Evolutionary conservation across 306 rosid species (phyloP).

Genomic region (Argentina anserina): DNA sequence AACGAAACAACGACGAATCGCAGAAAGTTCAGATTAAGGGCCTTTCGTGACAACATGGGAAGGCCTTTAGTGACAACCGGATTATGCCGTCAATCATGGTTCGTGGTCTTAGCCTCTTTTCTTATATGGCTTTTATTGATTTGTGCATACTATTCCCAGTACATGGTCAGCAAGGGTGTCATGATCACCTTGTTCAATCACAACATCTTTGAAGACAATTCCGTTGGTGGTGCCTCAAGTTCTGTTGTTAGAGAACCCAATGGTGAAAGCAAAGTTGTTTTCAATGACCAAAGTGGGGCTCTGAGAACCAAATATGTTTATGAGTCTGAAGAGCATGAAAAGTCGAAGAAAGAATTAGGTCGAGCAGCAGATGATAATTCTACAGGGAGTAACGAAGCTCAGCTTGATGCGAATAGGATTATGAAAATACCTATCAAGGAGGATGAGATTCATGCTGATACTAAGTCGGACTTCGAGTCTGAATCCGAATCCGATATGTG

Average conservation of each 20-base stretch:
- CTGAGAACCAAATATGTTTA: background rate
- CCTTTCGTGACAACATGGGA: slow-evolving; percentile 16
- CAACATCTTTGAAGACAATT: slow-evolving; percentile 1
- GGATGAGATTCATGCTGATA: background rate
- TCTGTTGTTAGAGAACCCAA: background rate
- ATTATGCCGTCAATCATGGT: slow-evolving; percentile 24
- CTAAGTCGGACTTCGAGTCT: background rate
- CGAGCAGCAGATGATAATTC: background rate
- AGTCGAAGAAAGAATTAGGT: background rate
- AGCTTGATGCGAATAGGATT: background rate
- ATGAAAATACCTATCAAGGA: background rate
- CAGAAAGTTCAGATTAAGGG: slow-evolving; percentile 1
- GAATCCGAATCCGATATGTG: slow-evolving; percentile 17
- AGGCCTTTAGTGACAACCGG: slow-evolving; percentile 11
- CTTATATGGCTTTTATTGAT: slow-evolving; percentile 28
- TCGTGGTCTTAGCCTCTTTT: slow-evolving; percentile 25
- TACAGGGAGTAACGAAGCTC: background rate
- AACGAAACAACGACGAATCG: background rate
- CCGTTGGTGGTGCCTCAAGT: background rate
- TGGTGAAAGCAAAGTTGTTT: background rate
- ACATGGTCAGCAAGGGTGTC: background rate
- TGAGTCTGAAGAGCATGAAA: background rate
- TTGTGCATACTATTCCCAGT: slow-evolving; percentile 17
- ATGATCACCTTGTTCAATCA: background rate
- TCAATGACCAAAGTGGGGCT: slow-evolving; percentile 7